A percentile compares a stretch with the other conserved stretches of the same genome.
phyloP scores from a whole-genome alignment of 2,329 filamentous ascomycete species.

The Diplodia seriata region DNA sequence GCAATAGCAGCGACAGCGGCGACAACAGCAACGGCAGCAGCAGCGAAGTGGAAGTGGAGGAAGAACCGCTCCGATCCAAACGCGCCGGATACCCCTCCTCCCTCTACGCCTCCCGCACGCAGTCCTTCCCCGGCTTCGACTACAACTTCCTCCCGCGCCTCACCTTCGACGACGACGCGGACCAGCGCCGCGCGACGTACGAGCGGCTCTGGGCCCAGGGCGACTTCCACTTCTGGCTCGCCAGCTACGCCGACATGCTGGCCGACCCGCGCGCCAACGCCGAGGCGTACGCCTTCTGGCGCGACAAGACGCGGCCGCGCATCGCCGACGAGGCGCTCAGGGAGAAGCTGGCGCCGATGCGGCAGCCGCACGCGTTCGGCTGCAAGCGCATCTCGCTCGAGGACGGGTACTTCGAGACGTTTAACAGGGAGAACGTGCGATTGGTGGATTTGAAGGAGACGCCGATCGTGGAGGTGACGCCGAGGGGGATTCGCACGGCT shows the following conservation, averaged over 20 bases:
- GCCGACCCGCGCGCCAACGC: slow-evolving; percentile 39
- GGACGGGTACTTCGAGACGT: slow-evolving; percentile 48
- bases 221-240: slow-evolving; percentile 44
- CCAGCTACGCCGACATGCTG: slow-evolving; percentile 37
- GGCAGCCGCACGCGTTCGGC: slow-evolving; percentile 37
- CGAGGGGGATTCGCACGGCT: slow-evolving; percentile 55
- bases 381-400: slow-evolving; percentile 35
- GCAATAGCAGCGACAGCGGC: too few species aligned
- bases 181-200: slow-evolving; percentile 34
- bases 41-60: background rate
- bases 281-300: slow-evolving; percentile 38
- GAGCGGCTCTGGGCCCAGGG: slow-evolving; percentile 34
- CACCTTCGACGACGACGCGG: slow-evolving; percentile 35
- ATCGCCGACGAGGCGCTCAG: slow-evolving; percentile 36
- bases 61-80: slow-evolving; percentile 33
- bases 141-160: slow-evolving; percentile 37
- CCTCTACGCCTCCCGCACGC: slow-evolving; percentile 49
- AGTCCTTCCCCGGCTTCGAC: slow-evolving; percentile 37
- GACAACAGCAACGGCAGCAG: too few species aligned
- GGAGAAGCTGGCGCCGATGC: slow-evolving; percentile 36
- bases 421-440: slow-evolving; percentile 54
- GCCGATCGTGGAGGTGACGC: slow-evolving; percentile 55
- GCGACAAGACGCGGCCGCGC: slow-evolving; percentile 39
- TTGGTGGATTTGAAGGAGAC: slow-evolving; percentile 50
- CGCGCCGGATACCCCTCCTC: slow-evolving; percentile 39